Conservation (phyloP, 352 stramenopile genomes). For the Phytophthora pistaciae region DNA sequence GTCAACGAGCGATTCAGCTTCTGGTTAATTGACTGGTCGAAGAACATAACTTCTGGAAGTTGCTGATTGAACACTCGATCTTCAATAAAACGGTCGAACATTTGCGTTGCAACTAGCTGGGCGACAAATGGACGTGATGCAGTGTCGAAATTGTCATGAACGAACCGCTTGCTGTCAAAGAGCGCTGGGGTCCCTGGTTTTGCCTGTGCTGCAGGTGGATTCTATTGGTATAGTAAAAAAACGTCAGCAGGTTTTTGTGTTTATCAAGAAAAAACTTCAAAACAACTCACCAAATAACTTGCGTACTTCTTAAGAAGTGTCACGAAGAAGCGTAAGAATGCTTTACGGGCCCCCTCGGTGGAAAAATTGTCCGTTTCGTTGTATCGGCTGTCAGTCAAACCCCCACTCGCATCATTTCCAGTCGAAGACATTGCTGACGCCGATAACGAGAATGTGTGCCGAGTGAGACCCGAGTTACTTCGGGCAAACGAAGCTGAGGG, state of each 20-base stretch:
- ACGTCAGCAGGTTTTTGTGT: neutral
- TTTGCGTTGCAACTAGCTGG: slow-evolving; percentile 75
- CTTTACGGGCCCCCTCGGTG: slow-evolving; percentile 63
- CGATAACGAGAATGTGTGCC: slow-evolving; percentile 47
- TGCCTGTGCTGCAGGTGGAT: slow-evolving; percentile 25
- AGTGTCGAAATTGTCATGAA: slow-evolving; percentile 75
- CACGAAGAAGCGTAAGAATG: slow-evolving; percentile 87
- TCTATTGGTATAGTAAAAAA: slow-evolving; percentile 29
- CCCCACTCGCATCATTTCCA: slow-evolving; percentile 46
- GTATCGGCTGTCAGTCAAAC: slow-evolving; percentile 68
- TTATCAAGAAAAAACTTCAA: neutral
- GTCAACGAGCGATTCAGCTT: slow-evolving; percentile 84
- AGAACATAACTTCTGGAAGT: slow-evolving; percentile 82
- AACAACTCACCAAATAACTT: slow-evolving; percentile 66
- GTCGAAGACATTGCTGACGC: slow-evolving; percentile 27
- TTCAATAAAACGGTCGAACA: slow-evolving; percentile 89
- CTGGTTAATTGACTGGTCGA: slow-evolving; percentile 89
- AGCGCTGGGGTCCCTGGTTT: slow-evolving; percentile 48
- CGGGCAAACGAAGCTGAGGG: slow-evolving; percentile 39
- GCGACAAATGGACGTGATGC: slow-evolving; percentile 68
- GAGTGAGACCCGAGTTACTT: slow-evolving; percentile 33
- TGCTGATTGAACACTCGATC: slow-evolving; percentile 73
- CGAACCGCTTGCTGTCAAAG: slow-evolving; percentile 73
- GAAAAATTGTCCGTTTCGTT: slow-evolving; percentile 84
- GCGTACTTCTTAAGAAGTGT: slow-evolving; percentile 85